Percentiles rank a stretch among this genome's conserved stretches.
These are phyloP conservation scores for Fusarium sp. DNA, from an alignment of 2,329 filamentous ascomycete species.

Conservation along the genomic window DNA sequence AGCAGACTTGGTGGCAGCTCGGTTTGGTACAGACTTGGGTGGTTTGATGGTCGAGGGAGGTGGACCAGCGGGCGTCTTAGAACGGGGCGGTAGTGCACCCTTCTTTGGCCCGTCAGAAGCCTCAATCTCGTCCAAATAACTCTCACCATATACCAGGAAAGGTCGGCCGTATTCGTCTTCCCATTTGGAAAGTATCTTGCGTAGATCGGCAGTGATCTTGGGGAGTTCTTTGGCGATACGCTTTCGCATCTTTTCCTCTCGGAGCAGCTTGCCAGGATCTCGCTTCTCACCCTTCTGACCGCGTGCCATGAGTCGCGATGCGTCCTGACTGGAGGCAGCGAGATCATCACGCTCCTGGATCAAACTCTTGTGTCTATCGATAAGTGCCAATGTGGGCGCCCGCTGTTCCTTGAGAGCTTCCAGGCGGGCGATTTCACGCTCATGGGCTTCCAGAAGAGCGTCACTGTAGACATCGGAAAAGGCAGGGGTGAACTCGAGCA, in stretches of 20 bases:
- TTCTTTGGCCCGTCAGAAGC: slow-evolving; percentile 62
- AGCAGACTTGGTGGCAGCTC: slow-evolving; percentile 43
- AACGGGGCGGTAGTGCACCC: slow-evolving; percentile 59
- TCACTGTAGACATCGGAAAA: slow-evolving; percentile 98
- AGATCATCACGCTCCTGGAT: slow-evolving; percentile 88
- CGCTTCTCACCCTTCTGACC: slow-evolving; percentile 93
- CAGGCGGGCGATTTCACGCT: slow-evolving; percentile 85
- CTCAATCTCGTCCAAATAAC: slow-evolving; percentile 88
- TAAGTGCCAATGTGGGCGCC: slow-evolving; percentile 79
- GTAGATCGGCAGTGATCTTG: slow-evolving; percentile 86
- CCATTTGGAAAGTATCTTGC: slow-evolving; percentile 82
- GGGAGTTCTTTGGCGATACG: slow-evolving; percentile 94
- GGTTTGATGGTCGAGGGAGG: slow-evolving; percentile 55
- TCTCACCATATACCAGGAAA: slow-evolving; percentile 90
- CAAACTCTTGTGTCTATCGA: slow-evolving; percentile 84
- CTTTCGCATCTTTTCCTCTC: slow-evolving; percentile 99
- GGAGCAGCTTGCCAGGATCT: slow-evolving; percentile 89
- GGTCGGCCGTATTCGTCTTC: slow-evolving; percentile 94
- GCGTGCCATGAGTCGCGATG: slow-evolving; percentile 88
- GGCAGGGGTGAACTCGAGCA: slow-evolving; percentile 96
- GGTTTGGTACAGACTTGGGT: slow-evolving; percentile 45
- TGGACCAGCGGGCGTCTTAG: slow-evolving; percentile 77
- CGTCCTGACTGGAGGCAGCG: slow-evolving; percentile 90
- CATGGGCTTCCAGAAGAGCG: slow-evolving; percentile 91
- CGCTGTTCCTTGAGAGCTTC: slow-evolving; percentile 87